Evolutionary conservation across 768 basidiomycete genomes (phyloP), one percentile per base, ranked within the genome.

Genomic region (Suillus sp.): DNA sequence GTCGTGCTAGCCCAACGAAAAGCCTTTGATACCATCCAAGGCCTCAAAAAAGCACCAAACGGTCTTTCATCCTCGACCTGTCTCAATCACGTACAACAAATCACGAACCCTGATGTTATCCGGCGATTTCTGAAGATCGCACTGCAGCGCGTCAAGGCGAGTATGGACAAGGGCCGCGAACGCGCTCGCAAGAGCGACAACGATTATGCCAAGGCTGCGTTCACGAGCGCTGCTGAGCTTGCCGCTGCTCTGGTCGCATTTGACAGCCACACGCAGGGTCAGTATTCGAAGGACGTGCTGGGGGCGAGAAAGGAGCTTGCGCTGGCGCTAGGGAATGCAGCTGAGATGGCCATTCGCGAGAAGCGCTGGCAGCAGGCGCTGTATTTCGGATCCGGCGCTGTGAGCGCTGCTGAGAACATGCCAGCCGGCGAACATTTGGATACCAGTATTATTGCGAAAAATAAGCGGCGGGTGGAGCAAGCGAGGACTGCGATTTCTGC

Each of bases 271-370:
- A 73, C 76, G 0, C 60, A 70, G 27, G 74, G 74, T 13, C 63
- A 65, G 35, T 75, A 71, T 47, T 42, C 56, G 16, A 50, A 63
- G 6, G 59, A 68, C 16, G 54, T 74, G 13, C n/a, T 43, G 2
- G 75, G 71, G 20, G 68, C 67, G 13, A 62, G 70, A 48, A 71
- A 66, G 50, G 75, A 78, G 59, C 64, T 73, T 4, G 76, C 75
- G 0, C 66, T 75, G 18, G 75, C 72, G 38, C 59, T 78, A 22
- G 74, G 74, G 0, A 77, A 78, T 60, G 75, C 75, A 18, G 74
- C 77, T 6, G 75, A 78, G 67, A 77, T 78, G 78, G 71, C 77
- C 2, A 61, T 73, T n/a, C 64, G 69, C 2, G 48, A 62, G 43
- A 54, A 61, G 22, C 58, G 67, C 13, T 70, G 70, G 57, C 63